Percentiles rank a stretch among this genome's conserved stretches.
Conservation (phyloP, 2,329 filamentous ascomycete species). For the Fusarium haematococcum region DNA sequence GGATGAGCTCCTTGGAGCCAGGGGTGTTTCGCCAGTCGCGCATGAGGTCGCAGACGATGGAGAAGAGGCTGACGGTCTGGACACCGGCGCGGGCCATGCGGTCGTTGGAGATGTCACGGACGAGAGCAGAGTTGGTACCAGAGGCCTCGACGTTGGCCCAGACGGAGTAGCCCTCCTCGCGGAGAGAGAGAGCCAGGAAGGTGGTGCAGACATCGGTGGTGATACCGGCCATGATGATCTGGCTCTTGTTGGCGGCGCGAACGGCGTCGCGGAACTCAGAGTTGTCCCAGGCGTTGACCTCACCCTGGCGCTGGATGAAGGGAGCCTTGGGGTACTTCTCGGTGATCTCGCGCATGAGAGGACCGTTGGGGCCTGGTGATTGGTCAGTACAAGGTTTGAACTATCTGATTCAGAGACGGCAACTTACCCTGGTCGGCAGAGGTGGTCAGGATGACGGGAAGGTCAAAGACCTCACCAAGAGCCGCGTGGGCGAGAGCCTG, state of each 20-base stretch:
- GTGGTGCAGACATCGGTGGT: conserved; percentile 81
- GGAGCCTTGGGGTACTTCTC: conserved; percentile 75
- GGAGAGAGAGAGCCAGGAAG: conserved; percentile 79
- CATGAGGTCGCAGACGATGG: conserved; percentile 76
- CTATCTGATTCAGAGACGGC: not conserved
- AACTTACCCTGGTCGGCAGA: conserved; percentile 65
- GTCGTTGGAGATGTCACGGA: conserved; percentile 73
- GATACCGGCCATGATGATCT: conserved; percentile 79
- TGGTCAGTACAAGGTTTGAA: not conserved
- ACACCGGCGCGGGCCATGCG: conserved; percentile 77
- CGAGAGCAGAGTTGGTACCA: conserved; percentile 71
- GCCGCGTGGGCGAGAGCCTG: conserved; percentile 76
- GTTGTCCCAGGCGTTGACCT: conserved; percentile 85
- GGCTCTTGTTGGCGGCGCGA: conserved; percentile 72
- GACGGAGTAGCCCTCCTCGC: conserved; percentile 77
- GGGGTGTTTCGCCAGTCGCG: conserved; percentile 73
- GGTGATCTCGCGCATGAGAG: conserved; percentile 75
- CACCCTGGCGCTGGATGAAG: conserved; percentile 74
- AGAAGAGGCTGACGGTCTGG: conserved; percentile 71
- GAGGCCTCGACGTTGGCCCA: conserved; percentile 79
- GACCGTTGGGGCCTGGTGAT: conserved; percentile 73
- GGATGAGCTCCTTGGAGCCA: conserved; percentile 67
- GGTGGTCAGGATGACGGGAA: conserved; percentile 77
- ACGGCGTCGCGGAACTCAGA: conserved; percentile 74
- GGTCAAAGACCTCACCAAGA: conserved; percentile 72